A percentile compares a stretch with the other conserved stretches of the same genome.
phyloP scores from a whole-genome alignment of 2,329 filamentous ascomycete species.

The Phyllachora maydis region DNA sequence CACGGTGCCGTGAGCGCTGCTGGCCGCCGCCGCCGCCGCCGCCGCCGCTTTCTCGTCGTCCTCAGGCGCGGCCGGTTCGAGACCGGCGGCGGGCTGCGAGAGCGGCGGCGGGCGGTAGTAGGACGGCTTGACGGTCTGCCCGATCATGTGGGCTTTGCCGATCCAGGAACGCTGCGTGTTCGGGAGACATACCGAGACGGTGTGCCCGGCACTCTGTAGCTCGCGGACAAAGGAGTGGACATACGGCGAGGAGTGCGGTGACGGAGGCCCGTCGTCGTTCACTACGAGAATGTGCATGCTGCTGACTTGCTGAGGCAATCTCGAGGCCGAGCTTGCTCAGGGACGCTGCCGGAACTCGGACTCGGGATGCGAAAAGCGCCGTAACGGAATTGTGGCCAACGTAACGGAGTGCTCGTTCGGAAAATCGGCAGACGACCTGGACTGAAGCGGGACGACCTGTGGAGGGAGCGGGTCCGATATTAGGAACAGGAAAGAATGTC shows the following conservation, averaged over 20 bases:
- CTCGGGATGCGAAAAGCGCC: too few species aligned
- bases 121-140: slow-evolving; percentile 61
- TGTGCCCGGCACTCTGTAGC: slow-evolving; percentile 57
- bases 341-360: background rate
- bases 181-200: slow-evolving; percentile 80
- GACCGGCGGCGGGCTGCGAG: slow-evolving; percentile 12
- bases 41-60: slow-evolving; percentile 10
- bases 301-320: background rate
- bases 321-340: background rate
- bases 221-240: slow-evolving; percentile 53
- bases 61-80: slow-evolving; percentile 7
- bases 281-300: slow-evolving; percentile 44
- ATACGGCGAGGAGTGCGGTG: slow-evolving; percentile 59
- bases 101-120: slow-evolving; percentile 48
- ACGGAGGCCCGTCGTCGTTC: slow-evolving; percentile 70
- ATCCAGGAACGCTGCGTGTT: slow-evolving; percentile 94
- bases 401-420: too few species aligned
- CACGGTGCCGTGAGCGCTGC: slow-evolving; percentile 37
- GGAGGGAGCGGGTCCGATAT: too few species aligned
- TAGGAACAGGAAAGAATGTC: too few species aligned
- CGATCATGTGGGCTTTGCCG: slow-evolving; percentile 91
- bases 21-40: slow-evolving; percentile 14
- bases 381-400: too few species aligned
- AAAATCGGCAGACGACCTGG: too few species aligned
- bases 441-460: too few species aligned